These are phyloP conservation scores for Russula foetens DNA, from an alignment of 768 basidiomycete species.

Conservation along the genomic window DNA sequence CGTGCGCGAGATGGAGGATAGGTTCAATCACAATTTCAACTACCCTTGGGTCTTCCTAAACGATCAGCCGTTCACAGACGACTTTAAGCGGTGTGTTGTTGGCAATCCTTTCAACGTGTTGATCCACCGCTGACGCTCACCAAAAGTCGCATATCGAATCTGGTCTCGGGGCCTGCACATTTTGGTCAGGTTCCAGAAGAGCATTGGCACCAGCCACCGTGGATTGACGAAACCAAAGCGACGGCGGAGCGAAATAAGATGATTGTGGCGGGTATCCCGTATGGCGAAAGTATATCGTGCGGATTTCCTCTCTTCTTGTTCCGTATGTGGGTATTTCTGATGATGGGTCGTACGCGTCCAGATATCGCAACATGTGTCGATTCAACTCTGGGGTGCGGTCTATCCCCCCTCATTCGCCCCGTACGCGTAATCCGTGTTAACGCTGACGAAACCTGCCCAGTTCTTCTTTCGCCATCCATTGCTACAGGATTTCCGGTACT, in stretches of 20 bases:
- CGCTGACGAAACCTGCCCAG: conserved; percentile 28
- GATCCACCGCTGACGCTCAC: no score
- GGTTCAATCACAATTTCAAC: conserved; percentile 70
- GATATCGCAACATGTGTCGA: conserved; percentile 46
- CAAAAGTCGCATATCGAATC: conserved; percentile 24
- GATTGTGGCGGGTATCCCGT: conserved; percentile 20
- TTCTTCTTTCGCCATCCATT: conserved; percentile 82
- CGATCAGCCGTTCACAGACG: conserved; percentile 68
- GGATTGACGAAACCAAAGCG: conserved; percentile 44
- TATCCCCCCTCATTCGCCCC: not conserved
- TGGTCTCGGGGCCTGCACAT: conserved; percentile 29
- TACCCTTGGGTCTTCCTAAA: conserved; percentile 92
- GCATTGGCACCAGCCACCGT: conserved; percentile 45
- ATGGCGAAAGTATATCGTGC: conserved; percentile 13
- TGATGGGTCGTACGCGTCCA: not conserved
- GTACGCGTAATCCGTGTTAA: no score
- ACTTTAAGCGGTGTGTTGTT: conserved; percentile 57
- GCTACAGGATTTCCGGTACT: conserved; percentile 69
- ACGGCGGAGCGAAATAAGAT: conserved; percentile 35
- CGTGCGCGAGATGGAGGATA: conserved; percentile 73
- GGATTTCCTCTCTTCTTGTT: not conserved
- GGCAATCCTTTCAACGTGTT: no score
- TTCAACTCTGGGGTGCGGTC: conserved; percentile 40
- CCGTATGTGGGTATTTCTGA: not conserved
- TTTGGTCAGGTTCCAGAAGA: conserved; percentile 38